Evolutionary conservation across 441 rosid species (phyloP), one percentile per base, ranked within the genome.

Genomic region (Lepidium campestre): DNA sequence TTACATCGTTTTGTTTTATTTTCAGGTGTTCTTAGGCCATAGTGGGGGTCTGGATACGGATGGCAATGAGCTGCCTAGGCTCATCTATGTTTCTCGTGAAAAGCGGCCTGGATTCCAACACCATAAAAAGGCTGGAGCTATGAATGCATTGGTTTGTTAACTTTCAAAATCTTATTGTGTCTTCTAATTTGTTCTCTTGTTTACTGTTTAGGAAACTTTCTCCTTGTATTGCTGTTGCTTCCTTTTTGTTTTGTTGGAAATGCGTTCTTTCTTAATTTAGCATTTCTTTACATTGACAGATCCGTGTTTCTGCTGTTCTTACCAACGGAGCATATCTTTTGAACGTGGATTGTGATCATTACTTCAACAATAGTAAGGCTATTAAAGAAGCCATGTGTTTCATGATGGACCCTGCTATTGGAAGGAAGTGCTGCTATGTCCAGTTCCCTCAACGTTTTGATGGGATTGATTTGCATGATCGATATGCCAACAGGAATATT

Each of bases 371-470:
- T 81, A 86, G 98, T 68, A 93, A 93, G 80, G 98, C 98, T 81
- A 83, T 93, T 58, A 93, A 81, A 77, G 98, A 93, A 82, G 98
- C 98, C 65, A 93, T 93, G 98, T 93, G 98, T 73, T 93, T 93
- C 89, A 72, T 93, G 92, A 93, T 93, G 98, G 98, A 93, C 75
- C 96, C 98, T 22, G 80, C 65, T 42, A 39, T 45, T 60, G 96
- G 97, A 73, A 93, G 78, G 86, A 93, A 93, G 76, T 88, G 96
- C 35, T 93, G 98, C 86, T 93, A 93, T 75, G 91, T 93, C 14
- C 98, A 93, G 78, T 93, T 93, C 77, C 98, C 98, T 11, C 97
- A 93, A 59, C 97, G 98, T 80, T 93, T 93, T 68, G 98, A 93
- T 68, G 98, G 98, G 70, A 93, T 93, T 84, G 98, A 93, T n/a